These are phyloP conservation scores for Trypanosoma boissoni DNA, from an alignment of 208 protist genomes.

Conservation along the genomic window DNA sequence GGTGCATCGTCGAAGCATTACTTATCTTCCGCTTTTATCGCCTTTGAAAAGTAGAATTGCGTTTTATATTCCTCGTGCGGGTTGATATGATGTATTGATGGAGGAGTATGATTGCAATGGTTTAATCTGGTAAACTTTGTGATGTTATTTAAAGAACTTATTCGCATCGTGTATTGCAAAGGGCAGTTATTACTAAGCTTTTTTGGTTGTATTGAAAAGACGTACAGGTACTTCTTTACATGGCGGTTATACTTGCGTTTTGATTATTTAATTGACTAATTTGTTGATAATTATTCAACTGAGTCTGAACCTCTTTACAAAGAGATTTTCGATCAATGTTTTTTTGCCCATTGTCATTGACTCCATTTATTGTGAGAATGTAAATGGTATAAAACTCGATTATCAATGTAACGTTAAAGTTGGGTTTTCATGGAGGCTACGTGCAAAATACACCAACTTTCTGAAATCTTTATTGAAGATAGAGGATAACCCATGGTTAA, in stretches of 20 bases:
- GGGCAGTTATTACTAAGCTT: background rate
- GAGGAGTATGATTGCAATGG: background rate
- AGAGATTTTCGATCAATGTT: constrained; percentile 27
- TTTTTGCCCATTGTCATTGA: constrained; percentile 37
- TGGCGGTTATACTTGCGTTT: constrained; percentile 22
- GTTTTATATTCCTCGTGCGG: constrained; percentile 1
- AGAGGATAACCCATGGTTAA: constrained; percentile 21
- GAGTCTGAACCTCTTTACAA: constrained; percentile 20
- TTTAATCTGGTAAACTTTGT: constrained; percentile 17
- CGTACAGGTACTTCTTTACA: constrained; percentile 13
- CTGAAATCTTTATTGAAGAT: constrained; percentile 33
- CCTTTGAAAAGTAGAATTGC: constrained; percentile 11
- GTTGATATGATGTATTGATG: constrained; percentile 2
- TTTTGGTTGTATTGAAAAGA: too few species aligned
- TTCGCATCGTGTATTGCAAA: constrained; percentile 4
- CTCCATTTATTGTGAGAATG: constrained; percentile 31
- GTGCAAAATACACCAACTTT: constrained; percentile 34
- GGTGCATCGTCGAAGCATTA: constrained; percentile 12
- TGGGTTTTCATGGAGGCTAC: constrained; percentile 57
- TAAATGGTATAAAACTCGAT: constrained; percentile 25
- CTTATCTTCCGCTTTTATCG: constrained; percentile 11
- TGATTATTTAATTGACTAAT: constrained; percentile 23
- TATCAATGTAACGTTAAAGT: constrained; percentile 34
- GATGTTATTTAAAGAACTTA: constrained; percentile 13
- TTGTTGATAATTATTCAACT: constrained; percentile 27